phyloP scores from a whole-genome alignment of 306 rosid species.

The Calophaca sinica region DNA sequence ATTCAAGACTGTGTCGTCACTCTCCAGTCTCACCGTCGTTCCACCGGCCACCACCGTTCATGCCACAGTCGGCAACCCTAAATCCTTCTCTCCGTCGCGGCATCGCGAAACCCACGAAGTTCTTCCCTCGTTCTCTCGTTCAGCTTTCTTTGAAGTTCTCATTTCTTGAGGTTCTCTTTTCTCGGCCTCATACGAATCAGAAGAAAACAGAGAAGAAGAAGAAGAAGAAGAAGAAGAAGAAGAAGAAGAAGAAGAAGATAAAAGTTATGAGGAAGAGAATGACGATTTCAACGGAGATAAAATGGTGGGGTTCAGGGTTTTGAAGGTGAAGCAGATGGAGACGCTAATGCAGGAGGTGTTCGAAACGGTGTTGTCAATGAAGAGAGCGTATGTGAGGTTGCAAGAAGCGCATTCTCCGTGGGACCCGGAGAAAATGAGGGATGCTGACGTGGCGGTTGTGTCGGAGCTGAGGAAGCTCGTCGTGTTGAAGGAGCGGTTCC shows the following conservation, averaged over 20 bases:
- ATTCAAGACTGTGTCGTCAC: no score
- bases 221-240: slow-evolving; percentile 21
- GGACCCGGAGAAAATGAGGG: slow-evolving; percentile 86
- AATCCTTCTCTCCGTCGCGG: no score
- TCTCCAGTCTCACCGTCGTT: no score
- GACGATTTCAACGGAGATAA: slow-evolving; percentile 39
- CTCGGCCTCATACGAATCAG: no score
- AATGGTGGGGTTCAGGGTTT: slow-evolving; percentile 38
- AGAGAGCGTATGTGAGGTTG: slow-evolving; percentile 73
- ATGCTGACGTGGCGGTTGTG: slow-evolving; percentile 83
- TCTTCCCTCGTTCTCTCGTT: no score
- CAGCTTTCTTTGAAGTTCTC: no score
- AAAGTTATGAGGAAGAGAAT: slow-evolving; percentile 39
- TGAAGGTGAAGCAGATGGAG: slow-evolving; percentile 72
- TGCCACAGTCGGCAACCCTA: no score
- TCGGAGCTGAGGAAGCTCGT: slow-evolving; percentile 81
- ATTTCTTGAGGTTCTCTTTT: no score
- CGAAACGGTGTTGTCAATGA: slow-evolving; percentile 81
- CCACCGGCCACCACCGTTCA: no score
- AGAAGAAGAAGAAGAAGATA: slow-evolving; percentile 27
- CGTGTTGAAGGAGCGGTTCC: slow-evolving; percentile 76
- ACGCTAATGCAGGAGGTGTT: slow-evolving; percentile 74
- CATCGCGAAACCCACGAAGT: no score
- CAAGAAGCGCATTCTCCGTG: slow-evolving; percentile 95
- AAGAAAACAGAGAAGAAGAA: slow-evolving; percentile 46